Percentiles rank a stretch among this genome's conserved stretches.
These are phyloP conservation scores for Rubia occidens DNA, from an alignment of 305 asterid genomes.

Conservation along the genomic window DNA sequence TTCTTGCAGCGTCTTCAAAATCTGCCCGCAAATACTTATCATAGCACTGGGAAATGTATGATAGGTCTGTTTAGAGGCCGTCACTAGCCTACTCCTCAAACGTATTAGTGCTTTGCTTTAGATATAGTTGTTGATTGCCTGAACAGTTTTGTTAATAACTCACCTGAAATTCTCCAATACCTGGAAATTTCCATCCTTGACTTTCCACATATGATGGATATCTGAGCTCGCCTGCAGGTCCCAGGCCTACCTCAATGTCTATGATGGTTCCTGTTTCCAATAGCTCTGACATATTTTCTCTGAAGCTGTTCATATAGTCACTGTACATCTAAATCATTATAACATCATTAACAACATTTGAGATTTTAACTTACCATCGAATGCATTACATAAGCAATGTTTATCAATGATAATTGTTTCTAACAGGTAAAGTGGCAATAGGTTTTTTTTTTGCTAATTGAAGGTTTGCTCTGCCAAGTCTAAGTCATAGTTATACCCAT, in stretches of 20 bases:
- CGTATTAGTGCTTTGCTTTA: neutral
- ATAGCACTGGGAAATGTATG: constrained; percentile 41
- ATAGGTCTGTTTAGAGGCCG: neutral
- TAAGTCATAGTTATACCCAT: neutral
- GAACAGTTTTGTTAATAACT: neutral
- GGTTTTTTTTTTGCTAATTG: neutral
- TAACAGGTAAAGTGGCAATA: neutral
- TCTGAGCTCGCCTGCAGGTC: constrained; percentile 81
- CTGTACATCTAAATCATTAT: constrained; percentile 44
- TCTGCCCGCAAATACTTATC: constrained; percentile 54
- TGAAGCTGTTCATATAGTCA: constrained; percentile 64
- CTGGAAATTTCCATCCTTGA: constrained; percentile 75
- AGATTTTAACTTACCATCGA: neutral
- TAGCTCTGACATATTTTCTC: constrained; percentile 49
- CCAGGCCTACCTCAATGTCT: constrained; percentile 75
- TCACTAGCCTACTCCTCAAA: neutral
- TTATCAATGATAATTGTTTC: neutral
- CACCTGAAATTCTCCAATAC: constrained; percentile 85
- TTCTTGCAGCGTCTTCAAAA: constrained; percentile 36
- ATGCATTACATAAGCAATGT: neutral
- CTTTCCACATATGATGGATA: constrained; percentile 66
- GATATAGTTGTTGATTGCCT: neutral
- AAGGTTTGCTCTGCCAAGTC: neutral
- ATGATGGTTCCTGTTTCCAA: constrained; percentile 45
- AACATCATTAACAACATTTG: constrained; percentile 4